Percentiles rank a stretch among this genome's conserved stretches.
Evolutionary conservation across 176 grass and related monocot genomes (phyloP).

Genomic region (Carex myosuroides): DNA sequence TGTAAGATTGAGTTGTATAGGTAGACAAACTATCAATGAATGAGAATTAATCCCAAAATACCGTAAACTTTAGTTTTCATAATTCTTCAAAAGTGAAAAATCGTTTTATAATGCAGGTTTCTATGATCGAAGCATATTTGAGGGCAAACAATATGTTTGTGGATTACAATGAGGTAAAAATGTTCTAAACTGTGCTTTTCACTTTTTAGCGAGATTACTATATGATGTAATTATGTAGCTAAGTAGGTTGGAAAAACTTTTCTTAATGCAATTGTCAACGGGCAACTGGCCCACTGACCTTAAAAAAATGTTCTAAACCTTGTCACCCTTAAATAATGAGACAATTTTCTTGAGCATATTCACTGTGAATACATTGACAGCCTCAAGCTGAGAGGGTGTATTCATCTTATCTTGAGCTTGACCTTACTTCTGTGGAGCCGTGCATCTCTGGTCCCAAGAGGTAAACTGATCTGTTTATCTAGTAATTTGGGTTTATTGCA

Average conservation of each 20-base stretch:
- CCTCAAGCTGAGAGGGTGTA: conserved; percentile 62
- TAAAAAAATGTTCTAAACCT: conserved; percentile 14
- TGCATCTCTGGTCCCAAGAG: conserved; percentile 86
- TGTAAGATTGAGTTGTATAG: too few relatives aligned
- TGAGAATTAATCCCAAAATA: too few relatives aligned
- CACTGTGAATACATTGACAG: conserved; percentile 32
- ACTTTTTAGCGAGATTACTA: too few relatives aligned
- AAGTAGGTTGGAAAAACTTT: too few relatives aligned
- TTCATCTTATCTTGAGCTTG: conserved; percentile 79
- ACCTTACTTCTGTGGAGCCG: conserved; percentile 69
- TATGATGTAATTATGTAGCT: too few relatives aligned
- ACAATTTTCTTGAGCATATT: background rate
- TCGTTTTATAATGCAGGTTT: conserved; percentile 47
- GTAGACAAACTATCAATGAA: too few relatives aligned
- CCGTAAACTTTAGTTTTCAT: too few relatives aligned
- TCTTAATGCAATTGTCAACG: too few relatives aligned
- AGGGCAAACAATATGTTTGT: conserved; percentile 92
- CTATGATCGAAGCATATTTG: conserved; percentile 88
- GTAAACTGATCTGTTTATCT: conserved; percentile 24
- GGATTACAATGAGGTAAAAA: conserved; percentile 67
- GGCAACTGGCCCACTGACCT: too few relatives aligned
- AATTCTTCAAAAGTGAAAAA: background rate
- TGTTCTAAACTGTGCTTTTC: background rate
- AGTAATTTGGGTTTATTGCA: background rate
- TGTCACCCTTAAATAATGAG: background rate